Evolutionary conservation across 768 basidiomycete species (phyloP).

Genomic region (Lactarius akahatsu): DNA sequence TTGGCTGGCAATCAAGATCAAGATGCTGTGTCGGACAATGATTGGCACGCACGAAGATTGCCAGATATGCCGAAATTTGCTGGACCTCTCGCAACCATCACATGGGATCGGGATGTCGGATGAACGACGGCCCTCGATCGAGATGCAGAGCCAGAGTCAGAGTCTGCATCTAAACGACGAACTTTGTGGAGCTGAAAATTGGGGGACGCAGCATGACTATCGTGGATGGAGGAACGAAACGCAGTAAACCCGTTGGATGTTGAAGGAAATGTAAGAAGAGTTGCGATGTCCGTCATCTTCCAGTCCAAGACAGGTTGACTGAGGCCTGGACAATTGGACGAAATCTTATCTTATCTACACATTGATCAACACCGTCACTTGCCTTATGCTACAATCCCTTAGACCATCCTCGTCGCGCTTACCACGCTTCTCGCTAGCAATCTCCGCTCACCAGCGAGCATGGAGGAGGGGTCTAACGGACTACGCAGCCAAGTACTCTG

Average conservation of each 20-base stretch:
- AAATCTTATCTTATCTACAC: constrained; percentile 21
- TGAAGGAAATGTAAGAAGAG: constrained; percentile 31
- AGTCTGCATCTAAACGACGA: constrained; percentile 62
- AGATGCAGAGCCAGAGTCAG: constrained; percentile 65
- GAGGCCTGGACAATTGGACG: neutral
- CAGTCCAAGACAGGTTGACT: neutral
- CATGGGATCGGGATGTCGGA: constrained; percentile 29
- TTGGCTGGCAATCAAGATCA: too few relatives aligned
- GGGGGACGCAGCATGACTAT: constrained; percentile 40
- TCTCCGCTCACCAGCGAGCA: neutral
- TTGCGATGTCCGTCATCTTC: constrained; percentile 23
- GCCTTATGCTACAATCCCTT: constrained; percentile 11
- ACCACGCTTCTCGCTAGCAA: neutral
- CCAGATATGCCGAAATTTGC: constrained; percentile 50
- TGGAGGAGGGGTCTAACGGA: constrained; percentile 24
- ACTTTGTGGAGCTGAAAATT: constrained; percentile 67
- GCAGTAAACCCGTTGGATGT: constrained; percentile 52
- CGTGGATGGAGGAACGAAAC: constrained; percentile 40
- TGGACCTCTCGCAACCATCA: constrained; percentile 37
- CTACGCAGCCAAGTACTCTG: constrained; percentile 59
- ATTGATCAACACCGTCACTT: neutral
- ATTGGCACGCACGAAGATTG: constrained; percentile 35
- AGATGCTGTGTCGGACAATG: neutral
- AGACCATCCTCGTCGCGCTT: neutral
- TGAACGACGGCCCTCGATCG: constrained; percentile 41